A percentile compares a stretch with the other conserved stretches of the same genome.
Conservation (phyloP, 1,284 basidiomycete genomes). For the Paramarasmius palmivorus region DNA sequence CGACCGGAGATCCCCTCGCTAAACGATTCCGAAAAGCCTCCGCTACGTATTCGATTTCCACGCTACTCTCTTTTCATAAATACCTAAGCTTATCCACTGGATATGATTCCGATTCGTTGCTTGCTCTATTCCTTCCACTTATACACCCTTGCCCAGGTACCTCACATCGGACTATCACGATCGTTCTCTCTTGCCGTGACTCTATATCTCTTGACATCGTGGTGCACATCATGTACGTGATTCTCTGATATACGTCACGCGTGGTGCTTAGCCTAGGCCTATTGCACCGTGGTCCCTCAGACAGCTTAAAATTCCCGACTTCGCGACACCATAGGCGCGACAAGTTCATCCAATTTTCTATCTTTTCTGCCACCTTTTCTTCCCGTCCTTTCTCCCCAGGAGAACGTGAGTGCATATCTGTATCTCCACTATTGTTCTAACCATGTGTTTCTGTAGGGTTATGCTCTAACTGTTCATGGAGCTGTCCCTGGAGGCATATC, state of each 20-base stretch:
- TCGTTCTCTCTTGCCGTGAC: not conserved
- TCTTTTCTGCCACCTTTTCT: not conserved
- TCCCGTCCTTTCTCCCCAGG: not conserved
- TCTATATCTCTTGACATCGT: too few species aligned
- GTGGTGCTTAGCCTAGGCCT: too few species aligned
- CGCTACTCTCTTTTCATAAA: conserved; percentile 2
- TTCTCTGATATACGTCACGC: too few species aligned
- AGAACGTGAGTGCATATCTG: not conserved
- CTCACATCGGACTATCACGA: too few species aligned
- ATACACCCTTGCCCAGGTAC: too few species aligned
- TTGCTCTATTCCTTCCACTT: not conserved
- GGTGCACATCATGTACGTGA: too few species aligned
- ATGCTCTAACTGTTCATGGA: conserved; percentile 48
- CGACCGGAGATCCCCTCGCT: conserved; percentile 4
- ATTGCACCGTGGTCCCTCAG: too few species aligned
- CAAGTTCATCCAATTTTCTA: not conserved
- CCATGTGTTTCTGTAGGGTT: conserved; percentile 24
- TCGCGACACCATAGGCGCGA: too few species aligned
- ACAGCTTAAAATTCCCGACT: too few species aligned
- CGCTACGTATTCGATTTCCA: not conserved
- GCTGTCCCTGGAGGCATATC: conserved; percentile 56
- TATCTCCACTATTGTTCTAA: not conserved
- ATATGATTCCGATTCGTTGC: not conserved
- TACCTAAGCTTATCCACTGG: not conserved
- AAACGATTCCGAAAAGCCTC: not conserved